A percentile compares a stretch with the other conserved stretches of the same genome.
Evolutionary conservation across 768 basidiomycete genomes (phyloP).

Genomic region (Tricholoma hemisulphureum): DNA sequence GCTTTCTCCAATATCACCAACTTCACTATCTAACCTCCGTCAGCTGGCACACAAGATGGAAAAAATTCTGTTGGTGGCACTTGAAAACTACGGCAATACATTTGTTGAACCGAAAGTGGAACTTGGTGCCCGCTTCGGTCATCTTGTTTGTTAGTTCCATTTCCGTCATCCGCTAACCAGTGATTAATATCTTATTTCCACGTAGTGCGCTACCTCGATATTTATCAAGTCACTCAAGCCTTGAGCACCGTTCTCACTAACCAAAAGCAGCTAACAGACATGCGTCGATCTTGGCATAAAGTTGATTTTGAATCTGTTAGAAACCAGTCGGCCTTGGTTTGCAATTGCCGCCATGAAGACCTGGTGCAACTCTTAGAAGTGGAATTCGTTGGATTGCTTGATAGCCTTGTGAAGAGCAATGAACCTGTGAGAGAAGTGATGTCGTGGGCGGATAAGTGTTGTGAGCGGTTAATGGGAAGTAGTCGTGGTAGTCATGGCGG

Average conservation of each 20-base stretch:
- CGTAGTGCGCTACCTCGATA: constrained; percentile 85
- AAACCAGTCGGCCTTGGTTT: constrained; percentile 90
- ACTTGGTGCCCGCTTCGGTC: constrained; percentile 85
- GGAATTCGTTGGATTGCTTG: constrained; percentile 78
- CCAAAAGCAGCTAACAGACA: constrained; percentile 79
- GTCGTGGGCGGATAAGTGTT: constrained; percentile 90
- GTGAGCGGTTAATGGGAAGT: constrained; percentile 76
- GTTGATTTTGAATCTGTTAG: constrained; percentile 89
- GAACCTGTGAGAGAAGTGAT: constrained; percentile 87
- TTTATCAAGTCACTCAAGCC: constrained; percentile 89
- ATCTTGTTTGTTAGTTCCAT: constrained; percentile 72
- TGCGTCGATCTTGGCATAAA: constrained; percentile 85
- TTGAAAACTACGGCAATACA: constrained; percentile 82
- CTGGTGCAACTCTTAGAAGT: constrained; percentile 82
- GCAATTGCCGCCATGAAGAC: constrained; percentile 90
- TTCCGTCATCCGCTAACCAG: constrained; percentile 5
- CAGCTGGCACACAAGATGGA: constrained; percentile 91
- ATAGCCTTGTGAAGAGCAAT: constrained; percentile 63
- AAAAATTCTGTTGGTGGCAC: constrained; percentile 76
- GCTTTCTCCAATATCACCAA: constrained; percentile 69
- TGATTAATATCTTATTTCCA: constrained; percentile 11
- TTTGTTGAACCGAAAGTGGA: constrained; percentile 93
- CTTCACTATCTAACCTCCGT: constrained; percentile 68
- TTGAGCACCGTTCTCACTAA: constrained; percentile 85
- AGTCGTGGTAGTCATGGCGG: constrained; percentile 51